These are phyloP conservation scores for Annulohypoxylon truncatum DNA, from an alignment of 2,329 filamentous ascomycete species.

Conservation along the genomic window DNA sequence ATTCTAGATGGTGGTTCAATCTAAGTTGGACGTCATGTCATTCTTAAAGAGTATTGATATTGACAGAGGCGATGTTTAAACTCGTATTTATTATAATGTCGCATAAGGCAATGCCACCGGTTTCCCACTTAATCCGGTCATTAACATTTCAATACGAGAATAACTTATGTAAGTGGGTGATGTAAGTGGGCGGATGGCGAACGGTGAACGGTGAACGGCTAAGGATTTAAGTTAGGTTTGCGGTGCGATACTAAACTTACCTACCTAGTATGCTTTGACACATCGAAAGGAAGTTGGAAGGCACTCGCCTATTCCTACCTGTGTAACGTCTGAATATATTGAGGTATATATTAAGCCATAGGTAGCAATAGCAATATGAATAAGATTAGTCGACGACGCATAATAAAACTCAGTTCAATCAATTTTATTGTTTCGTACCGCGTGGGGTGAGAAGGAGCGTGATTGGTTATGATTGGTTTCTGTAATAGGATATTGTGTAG, in stretches of 20 bases:
- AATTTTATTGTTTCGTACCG: conserved; percentile 33
- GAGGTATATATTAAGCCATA: conserved; percentile 1
- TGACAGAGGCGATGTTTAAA: neutral
- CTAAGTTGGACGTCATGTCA: neutral
- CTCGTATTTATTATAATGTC: conserved; percentile 29
- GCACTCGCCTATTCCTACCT: neutral
- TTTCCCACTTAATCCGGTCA: neutral
- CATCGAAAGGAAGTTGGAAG: neutral
- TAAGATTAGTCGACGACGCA: conserved; percentile 1
- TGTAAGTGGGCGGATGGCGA: neutral
- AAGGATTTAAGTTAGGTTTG: neutral
- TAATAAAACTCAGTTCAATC: conserved; percentile 29
- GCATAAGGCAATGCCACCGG: neutral
- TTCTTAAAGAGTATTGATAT: neutral
- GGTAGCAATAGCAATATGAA: neutral
- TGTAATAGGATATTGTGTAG: neutral
- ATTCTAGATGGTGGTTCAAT: neutral
- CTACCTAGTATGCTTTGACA: neutral
- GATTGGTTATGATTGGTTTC: conserved; percentile 20
- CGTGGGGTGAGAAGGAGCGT: conserved; percentile 27
- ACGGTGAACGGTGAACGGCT: neutral
- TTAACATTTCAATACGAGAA: conserved; percentile 23
- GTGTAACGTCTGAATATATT: conserved; percentile 13
- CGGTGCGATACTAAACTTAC: neutral
- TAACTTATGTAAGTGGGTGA: neutral